phyloP scores from a whole-genome alignment of 1,139 yeast species.

The Eremothecium coryli region DNA sequence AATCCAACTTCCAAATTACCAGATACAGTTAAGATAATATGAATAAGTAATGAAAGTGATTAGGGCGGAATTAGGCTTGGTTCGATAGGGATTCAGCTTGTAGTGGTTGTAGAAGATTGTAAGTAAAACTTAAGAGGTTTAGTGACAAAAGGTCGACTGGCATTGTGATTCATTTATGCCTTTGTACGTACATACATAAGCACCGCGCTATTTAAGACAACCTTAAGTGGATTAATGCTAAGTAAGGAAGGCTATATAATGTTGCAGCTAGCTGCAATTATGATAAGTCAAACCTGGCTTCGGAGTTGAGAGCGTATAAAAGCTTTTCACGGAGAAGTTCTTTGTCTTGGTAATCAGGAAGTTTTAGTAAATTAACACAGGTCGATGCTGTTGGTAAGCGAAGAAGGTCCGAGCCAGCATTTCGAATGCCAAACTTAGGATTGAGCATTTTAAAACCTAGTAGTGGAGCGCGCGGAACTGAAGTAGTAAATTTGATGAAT shows the following conservation, averaged over 20 bases:
- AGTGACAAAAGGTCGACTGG: not conserved
- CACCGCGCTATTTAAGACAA: too few species aligned
- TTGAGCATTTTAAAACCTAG: slow-evolving; percentile 67
- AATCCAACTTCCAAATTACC: too few species aligned
- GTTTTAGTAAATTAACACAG: slow-evolving; percentile 75
- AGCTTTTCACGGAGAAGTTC: slow-evolving; percentile 50
- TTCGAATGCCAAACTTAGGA: slow-evolving; percentile 76
- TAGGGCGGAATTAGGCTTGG: too few species aligned
- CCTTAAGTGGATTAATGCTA: too few species aligned
- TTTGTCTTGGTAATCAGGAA: slow-evolving; percentile 73
- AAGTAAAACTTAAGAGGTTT: too few species aligned
- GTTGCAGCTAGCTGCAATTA: too few species aligned
- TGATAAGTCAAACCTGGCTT: slow-evolving; percentile 80
- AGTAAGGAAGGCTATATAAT: too few species aligned
- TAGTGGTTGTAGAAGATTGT: too few species aligned
- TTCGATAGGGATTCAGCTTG: too few species aligned
- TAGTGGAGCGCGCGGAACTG: slow-evolving; percentile 85
- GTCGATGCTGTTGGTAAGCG: slow-evolving; percentile 89
- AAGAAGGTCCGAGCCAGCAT: slow-evolving; percentile 46
- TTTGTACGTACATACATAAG: too few species aligned
- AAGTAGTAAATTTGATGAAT: slow-evolving; percentile 77
- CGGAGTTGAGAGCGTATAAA: slow-evolving; percentile 66
- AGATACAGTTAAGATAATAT: too few species aligned
- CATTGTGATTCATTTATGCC: not conserved
- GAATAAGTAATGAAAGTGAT: too few species aligned